Evolutionary conservation across 2,329 filamentous ascomycete genomes (phyloP).

Genomic region (Fusarium papillatum): DNA sequence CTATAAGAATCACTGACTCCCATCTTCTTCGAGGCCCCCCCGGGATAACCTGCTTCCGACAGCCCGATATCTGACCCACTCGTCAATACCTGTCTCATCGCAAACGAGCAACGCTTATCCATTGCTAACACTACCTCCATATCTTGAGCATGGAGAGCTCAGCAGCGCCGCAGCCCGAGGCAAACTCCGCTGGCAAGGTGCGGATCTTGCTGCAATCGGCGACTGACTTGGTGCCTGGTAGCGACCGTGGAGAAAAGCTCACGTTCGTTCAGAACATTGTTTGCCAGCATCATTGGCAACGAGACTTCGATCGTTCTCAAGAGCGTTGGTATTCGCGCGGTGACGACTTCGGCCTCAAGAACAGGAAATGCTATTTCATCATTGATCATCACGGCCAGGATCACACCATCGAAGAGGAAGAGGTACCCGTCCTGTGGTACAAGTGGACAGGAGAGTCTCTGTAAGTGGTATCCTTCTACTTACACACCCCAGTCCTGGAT

Average conservation of each 20-base stretch:
- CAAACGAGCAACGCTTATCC: too few species aligned
- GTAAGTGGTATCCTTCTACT: conserved; percentile 5
- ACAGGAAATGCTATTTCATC: conserved; percentile 26
- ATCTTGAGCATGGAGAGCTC: conserved; percentile 10
- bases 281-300: conserved; percentile 27
- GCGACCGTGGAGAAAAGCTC: conserved; percentile 15
- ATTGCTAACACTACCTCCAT: too few species aligned
- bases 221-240: conserved; percentile 28
- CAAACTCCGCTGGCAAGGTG: conserved; percentile 8
- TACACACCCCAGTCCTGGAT: neutral
- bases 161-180: neutral
- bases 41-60: too few species aligned
- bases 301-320: conserved; percentile 17
- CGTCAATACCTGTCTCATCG: too few species aligned
- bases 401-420: conserved; percentile 14
- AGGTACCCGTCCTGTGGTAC: conserved; percentile 24
- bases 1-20: too few species aligned
- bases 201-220: conserved; percentile 24
- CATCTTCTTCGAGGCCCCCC: too few species aligned
- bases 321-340: conserved; percentile 14
- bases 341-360: conserved; percentile 25
- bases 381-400: conserved; percentile 32
- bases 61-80: too few species aligned
- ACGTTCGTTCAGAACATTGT: conserved; percentile 6
- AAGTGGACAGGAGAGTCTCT: conserved; percentile 34